Base-by-base conservation (phyloP, 2,329 filamentous ascomycete genomes). In the Ophiostoma sp. region DNA sequence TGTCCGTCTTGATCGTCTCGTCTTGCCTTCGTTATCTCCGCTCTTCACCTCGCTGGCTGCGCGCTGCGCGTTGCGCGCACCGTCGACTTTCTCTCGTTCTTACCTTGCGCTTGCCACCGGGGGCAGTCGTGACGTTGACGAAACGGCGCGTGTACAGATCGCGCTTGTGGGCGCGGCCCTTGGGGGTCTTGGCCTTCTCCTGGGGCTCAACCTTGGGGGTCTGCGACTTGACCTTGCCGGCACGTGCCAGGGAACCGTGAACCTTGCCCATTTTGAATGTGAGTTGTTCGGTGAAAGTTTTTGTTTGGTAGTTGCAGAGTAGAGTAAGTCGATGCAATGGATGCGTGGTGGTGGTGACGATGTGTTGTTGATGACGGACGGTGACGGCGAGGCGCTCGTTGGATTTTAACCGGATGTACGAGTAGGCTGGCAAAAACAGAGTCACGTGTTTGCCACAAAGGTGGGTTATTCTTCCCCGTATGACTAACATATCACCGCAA, bases 21-120 rank as follows among this genome's bases (percentile, higher is more conserved):
- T 55, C 16, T 6, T 36, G 18, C 40, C 7, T 18, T 38, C 64
- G 36, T 36, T 6, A 40, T 65, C n/a, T 44, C 42, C 42, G 8
- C 42, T 44, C 42, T 5, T 16, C 47, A 6, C 5, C 14, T 49
- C 47, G 5, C 18, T 7, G 5, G 5, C 2, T n/a, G 47, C 11
- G 7, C 18, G 5, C 2, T n/a, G 47, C 11, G 7, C 18, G 3
- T n/a, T 0, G 47, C 14, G 47, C 47, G 6, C 49, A 27, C 27
- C 49, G 7, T n/a, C 42, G 2, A n/a, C 49, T n/a, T 27, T 4
- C 27, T 36, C 2, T 65, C 36, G 27, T 12, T 27, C 62, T 71
- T 81, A 95, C 92, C 92, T 97, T 97, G 83, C 94, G 87, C 93
- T 97, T 98, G 84, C 94, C 94, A 82, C 93, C 93, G 74, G 93